Percentiles rank a stretch among this genome's conserved stretches.
Conservation (phyloP, 352 stramenopile species). For the Pythium coloratum region DNA sequence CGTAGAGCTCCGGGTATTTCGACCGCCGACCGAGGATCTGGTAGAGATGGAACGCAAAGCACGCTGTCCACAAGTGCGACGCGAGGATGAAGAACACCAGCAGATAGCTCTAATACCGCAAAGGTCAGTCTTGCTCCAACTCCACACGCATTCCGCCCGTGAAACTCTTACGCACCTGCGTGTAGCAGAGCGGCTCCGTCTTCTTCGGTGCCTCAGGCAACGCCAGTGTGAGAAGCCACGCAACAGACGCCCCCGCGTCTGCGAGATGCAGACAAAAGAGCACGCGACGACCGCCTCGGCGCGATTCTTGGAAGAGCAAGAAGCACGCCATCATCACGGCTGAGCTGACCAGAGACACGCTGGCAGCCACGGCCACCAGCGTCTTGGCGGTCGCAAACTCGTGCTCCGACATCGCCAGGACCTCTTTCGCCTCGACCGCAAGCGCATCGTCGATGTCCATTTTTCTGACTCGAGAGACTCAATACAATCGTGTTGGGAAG, state of each 20-base stretch:
- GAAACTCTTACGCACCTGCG: conserved; percentile 34
- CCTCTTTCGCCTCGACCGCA: conserved; percentile 5
- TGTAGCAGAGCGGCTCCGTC: conserved; percentile 28
- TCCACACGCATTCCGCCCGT: background rate
- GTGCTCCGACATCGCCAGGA: background rate
- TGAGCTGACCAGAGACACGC: conserved; percentile 43
- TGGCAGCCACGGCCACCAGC: conserved; percentile 44
- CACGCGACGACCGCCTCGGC: conserved; percentile 59
- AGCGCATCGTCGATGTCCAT: background rate
- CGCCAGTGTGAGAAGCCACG: conserved; percentile 58
- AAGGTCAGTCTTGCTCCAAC: background rate
- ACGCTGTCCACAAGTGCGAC: conserved; percentile 73
- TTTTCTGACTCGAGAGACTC: background rate
- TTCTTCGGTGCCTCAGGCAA: conserved; percentile 27
- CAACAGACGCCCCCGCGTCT: conserved; percentile 42
- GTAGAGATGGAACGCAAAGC: conserved; percentile 78
- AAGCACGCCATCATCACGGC: conserved; percentile 60
- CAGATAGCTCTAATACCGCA: conserved; percentile 44
- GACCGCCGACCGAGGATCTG: conserved; percentile 50
- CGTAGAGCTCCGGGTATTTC: conserved; percentile 67
- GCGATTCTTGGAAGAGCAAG: conserved; percentile 57
- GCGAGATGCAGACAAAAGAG: conserved; percentile 67
- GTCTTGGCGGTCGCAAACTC: conserved; percentile 44
- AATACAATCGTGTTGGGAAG: background rate
- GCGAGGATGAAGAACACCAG: conserved; percentile 68